Base-by-base conservation (phyloP, 306 rosid species). In the Citrullus colocynthis region DNA sequence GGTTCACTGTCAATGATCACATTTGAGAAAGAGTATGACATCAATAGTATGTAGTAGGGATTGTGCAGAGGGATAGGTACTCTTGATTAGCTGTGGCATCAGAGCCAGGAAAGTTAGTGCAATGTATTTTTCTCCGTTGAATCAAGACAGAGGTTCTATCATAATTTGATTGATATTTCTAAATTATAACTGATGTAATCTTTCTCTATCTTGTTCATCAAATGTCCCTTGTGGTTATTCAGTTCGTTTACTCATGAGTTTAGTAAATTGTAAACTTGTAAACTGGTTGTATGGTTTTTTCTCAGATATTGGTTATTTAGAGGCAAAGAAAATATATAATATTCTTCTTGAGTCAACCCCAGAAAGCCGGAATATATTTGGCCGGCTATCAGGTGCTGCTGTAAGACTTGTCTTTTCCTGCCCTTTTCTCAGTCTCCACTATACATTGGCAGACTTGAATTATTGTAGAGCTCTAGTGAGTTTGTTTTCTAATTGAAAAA, bases 301-400 rank as follows among this genome's bases (percentile, higher is more conserved):
- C 84, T 18, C 86, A 94, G 96, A 91, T 69, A 90, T 94, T 83
- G 87, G 91, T 74, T 94, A 87, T 88, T 82, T 91, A 81, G 97
- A 94, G 90, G 96, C 91, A 51, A 93, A 86, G 77, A 85, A 81
- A 62, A 84, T 89, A 83, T 90, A 90, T 80, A 96, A 87, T 75
- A 82, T 85, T 86, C 93, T 90, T 56, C 80, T 89, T 20, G 89
- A 88, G 89, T 90, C 93, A 64, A 84, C 84, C 84, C 84, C 97
- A 8, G 97, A 93, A 78, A 93, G 91, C 79, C 87, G 98, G 83
- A 93, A 91, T 78, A 88, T 93, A 72, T 91, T 93, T 81, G 98
- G 98, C 76, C 93, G 96, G 56, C 84, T 93, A 70, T 85, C 93
- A 14, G 98, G 98, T 81, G 86, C 89, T 85, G 89, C 96, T 82